Conservation (phyloP, 768 basidiomycete species). For the Termitomyces eurrhizus region DNA sequence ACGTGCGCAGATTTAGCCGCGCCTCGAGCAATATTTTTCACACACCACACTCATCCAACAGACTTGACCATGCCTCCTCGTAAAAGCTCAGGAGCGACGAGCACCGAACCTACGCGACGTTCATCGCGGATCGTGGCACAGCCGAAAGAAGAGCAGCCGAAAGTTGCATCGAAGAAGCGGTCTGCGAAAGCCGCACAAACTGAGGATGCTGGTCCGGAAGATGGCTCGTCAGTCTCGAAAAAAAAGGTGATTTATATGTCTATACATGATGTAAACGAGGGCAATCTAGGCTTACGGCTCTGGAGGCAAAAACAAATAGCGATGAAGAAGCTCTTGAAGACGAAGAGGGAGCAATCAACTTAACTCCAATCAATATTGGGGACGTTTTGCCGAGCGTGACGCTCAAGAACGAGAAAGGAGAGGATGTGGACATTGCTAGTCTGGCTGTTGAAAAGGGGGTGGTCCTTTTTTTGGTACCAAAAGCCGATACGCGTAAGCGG, state of each 20-base stretch:
- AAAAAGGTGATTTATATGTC: constrained; percentile 33
- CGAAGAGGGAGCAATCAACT: constrained; percentile 19
- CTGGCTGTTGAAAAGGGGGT: constrained; percentile 70
- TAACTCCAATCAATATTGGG: constrained; percentile 59
- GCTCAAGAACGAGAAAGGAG: constrained; percentile 82
- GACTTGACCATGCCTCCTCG: constrained; percentile 29
- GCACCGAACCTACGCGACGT: constrained; percentile 43
- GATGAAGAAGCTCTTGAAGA: constrained; percentile 17
- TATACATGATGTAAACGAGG: not conserved
- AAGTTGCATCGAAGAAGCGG: constrained; percentile 35
- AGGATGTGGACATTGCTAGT: constrained; percentile 65
- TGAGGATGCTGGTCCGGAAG: constrained; percentile 29
- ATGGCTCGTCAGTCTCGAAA: constrained; percentile 32
- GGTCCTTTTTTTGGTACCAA: constrained; percentile 80
- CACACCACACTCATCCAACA: constrained; percentile 14
- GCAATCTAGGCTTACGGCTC: not conserved
- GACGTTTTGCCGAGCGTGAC: constrained; percentile 68
- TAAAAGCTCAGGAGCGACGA: constrained; percentile 29
- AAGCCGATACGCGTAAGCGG: constrained; percentile 76
- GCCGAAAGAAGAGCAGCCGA: constrained; percentile 31
- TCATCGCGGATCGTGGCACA: constrained; percentile 54
- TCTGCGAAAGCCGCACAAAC: constrained; percentile 32
- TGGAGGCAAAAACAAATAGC: constrained; percentile 31
- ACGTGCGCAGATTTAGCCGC: not conserved
- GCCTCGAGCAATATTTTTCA: constrained; percentile 6